Evolutionary conservation across 2,329 filamentous ascomycete genomes (phyloP), one percentile per base, ranked within the genome.

Genomic region (Chaetomiaceae sp.): DNA sequence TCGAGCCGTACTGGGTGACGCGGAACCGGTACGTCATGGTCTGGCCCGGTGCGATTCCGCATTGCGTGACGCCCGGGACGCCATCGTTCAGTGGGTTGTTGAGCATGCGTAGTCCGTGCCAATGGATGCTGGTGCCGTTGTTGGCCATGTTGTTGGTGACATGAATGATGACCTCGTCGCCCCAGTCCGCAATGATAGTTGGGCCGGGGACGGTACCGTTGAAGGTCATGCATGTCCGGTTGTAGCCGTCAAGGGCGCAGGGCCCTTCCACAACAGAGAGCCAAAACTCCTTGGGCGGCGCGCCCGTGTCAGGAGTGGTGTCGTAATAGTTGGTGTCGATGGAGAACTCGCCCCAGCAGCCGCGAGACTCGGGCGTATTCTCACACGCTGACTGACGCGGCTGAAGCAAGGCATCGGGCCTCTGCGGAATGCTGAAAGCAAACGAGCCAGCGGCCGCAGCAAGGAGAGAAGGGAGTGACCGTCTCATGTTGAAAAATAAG

Each of bases 51-150:
- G 69, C 65, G n/a, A 73, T 70, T 1, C 69, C 71, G 42, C 72
- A 74, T 57, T 74, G 70, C 18, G 67, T 68, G 7, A 74, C 62
- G 2, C 68, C 66, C 3, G 65, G 62, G 1, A 73, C 71, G 20
- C 72, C 72, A 53, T 74, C 72, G 41, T 64, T 59, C 10, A 34
- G 13, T 48, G 64, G 64, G 42, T 62, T 71, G 57, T 67, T 59
- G 44, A 42, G 46, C 37, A 33, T 33, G 14, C 71, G 60, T 3
- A 73, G 54, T 5, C 71, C 71, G 42, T 74, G 71, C 66, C 68
- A 74, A 57, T 73, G 71, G 33, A 73, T 56, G 2, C 64, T 57
- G 1, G 70, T 72, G 2, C 71, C 71, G 54, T 73, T 70, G 25
- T 57, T 55, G 52, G 57, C 33, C 48, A 65, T 42, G 51, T 57